Evolutionary conservation across 2,329 filamentous ascomycete species (phyloP).

Genomic region (Fusarium hostae): DNA sequence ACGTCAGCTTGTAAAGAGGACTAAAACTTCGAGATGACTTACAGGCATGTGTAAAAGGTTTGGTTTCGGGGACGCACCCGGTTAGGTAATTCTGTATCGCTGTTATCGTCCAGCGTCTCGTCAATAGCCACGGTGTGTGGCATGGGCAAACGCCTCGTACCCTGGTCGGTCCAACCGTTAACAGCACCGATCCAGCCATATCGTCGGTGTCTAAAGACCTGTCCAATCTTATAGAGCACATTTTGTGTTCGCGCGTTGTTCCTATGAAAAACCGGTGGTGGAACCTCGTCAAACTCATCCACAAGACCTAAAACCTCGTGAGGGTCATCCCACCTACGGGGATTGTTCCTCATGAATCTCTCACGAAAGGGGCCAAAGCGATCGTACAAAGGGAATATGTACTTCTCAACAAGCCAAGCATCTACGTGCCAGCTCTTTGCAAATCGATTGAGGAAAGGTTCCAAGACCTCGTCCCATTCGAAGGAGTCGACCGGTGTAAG

Average conservation of each 20-base stretch:
- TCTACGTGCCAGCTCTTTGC: conserved; percentile 67
- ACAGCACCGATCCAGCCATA: conserved; percentile 85
- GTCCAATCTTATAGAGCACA: conserved; percentile 74
- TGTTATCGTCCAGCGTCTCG: conserved; percentile 43
- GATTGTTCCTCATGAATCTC: conserved; percentile 42
- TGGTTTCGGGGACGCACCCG: conserved; percentile 45
- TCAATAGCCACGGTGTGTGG: conserved; percentile 43
- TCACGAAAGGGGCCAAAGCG: conserved; percentile 50
- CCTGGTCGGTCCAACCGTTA: conserved; percentile 81
- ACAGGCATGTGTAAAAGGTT: conserved; percentile 87
- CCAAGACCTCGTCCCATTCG: conserved; percentile 70
- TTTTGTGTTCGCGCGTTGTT: conserved; percentile 35
- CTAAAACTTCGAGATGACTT: conserved; percentile 54
- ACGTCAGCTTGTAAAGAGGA: conserved; percentile 11
- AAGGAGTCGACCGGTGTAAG: conserved; percentile 60
- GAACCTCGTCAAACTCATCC: conserved; percentile 56
- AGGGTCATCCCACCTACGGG: conserved; percentile 46
- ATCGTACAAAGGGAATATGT: conserved; percentile 70
- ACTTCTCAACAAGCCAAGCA: conserved; percentile 74
- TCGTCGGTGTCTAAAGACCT: conserved; percentile 84
- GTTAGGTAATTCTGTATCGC: conserved; percentile 44
- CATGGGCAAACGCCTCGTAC: conserved; percentile 43
- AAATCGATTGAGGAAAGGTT: conserved; percentile 67
- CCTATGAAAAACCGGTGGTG: conserved; percentile 51
- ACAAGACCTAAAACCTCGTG: conserved; percentile 50